Base-by-base conservation (phyloP, 2,329 filamentous ascomycete genomes). In the Mollisia scopiformis region DNA sequence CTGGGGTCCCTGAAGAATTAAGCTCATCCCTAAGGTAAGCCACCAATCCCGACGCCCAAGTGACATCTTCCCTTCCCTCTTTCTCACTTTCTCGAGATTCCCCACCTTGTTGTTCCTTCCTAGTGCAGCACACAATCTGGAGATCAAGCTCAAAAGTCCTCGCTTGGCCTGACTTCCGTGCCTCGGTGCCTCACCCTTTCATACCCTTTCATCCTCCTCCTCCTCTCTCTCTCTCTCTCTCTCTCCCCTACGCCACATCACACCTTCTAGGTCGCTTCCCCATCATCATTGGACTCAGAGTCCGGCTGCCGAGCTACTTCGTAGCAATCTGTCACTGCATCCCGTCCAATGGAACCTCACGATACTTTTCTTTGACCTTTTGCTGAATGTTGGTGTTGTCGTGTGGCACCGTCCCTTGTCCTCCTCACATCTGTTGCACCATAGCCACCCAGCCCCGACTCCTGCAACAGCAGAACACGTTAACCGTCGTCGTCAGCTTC, bases 21-120 rank as follows among this genome's bases (percentile, higher is more conserved):
- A 25, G 27, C 33, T n/a, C 27, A 6, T 16, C 5, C n/a, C n/a
- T n/a, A n/a, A n/a, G n/a, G n/a, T n/a, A n/a, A n/a, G 39, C 39
- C 53, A 46, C 53, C 53, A 56, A 56, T 56, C 37, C 41, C 11
- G 4, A n/a, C 13, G n/a, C 27, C 13, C 25, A 8, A 39, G 53
- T 56, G 53, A 56, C 53, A 56, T 56, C 39, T 30, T 47, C 27
- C 19, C 6, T 21, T 10, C 5, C 47, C 46, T 33, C 30, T 6
- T 13, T 33, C 30, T 33, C 6, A 13, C 30, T 33, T 33, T 33
- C 30, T 33, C 30, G 30, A 6, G 6, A 13, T 6, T 35, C 31
- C 31, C 2, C 31, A 3, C 3, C 11, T 10, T 35, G 11, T 8
- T 35, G 11, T 35, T 35, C 31, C 30, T 13, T 6, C 30, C 8